A percentile compares a stretch with the other conserved stretches of the same genome.
These are phyloP conservation scores for Drechslerella dactyloides DNA, from an alignment of 2,329 filamentous ascomycete species.

Conservation along the genomic window DNA sequence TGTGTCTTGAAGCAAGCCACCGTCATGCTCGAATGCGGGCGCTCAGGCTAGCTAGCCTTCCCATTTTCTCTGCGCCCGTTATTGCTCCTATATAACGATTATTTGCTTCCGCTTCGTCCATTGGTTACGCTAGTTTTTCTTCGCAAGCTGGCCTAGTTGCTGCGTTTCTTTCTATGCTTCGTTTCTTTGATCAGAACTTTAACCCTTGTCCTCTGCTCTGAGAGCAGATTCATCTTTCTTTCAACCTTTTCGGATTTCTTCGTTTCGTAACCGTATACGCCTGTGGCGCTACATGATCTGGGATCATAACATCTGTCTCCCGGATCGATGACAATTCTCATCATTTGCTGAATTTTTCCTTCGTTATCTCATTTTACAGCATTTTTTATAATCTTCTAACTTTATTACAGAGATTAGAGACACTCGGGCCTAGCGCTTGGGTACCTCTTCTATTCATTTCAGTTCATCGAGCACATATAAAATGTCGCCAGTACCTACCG, in stretches of 20 bases:
- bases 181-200: background rate
- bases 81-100: background rate
- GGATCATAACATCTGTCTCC: background rate
- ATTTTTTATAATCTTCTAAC: background rate
- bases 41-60: background rate
- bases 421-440: background rate
- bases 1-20: slow-evolving; percentile 6
- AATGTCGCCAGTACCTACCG: slow-evolving; percentile 28
- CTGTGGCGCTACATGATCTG: background rate
- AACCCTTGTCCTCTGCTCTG: background rate
- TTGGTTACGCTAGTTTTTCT: background rate
- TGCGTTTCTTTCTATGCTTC: background rate
- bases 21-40: background rate
- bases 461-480: background rate
- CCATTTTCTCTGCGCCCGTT: background rate
- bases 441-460: background rate
- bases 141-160: background rate
- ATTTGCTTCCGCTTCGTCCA: background rate
- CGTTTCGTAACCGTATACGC: background rate
- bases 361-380: background rate
- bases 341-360: background rate
- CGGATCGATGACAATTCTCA: background rate
- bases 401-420: background rate
- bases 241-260: background rate
- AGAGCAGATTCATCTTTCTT: background rate